Evolutionary conservation across 2,329 filamentous ascomycete species (phyloP), one percentile per base, ranked within the genome.

Genomic region (Kalaharituber pfeilii): DNA sequence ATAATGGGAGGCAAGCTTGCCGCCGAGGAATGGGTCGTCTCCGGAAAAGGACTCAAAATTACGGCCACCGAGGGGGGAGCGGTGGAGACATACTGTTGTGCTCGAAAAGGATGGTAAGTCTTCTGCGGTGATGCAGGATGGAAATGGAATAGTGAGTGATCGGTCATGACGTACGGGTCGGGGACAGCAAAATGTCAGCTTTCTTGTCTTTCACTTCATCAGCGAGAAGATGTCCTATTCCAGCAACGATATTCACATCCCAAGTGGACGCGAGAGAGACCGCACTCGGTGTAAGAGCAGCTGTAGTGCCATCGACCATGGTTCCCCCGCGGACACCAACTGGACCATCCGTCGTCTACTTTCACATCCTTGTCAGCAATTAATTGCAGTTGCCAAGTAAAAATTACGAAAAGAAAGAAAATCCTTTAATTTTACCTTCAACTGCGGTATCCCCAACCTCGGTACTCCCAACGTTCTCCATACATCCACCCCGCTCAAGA

Each of bases 31-130:
- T 11, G 76, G 76, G 60, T 79, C 77, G 62, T 79, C 62, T 53
- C 62, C 64, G 44, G 74, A 69, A 50, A 78, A 70, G 7, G 75
- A 78, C 66, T 79, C 76, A 59, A 79, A 79, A 33, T 76, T 76
- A 51, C 76, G 72, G 8, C 77, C 76, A 24, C 76, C 76, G 2
- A 79, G 70, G 0, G 72, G 72, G 11, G 69, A 70, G 4, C 72
- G 68, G 39, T 73, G 71, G 33, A 73, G 52, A 49, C 62, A 64
- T 49, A 64, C 61, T 63, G 26, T 47, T n/a, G n/a, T n/a, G n/a
- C n/a, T n/a, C n/a, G n/a, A n/a, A n/a, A n/a, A n/a, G n/a, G n/a
- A n/a, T n/a, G n/a, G n/a, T n/a, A n/a, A n/a, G n/a, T n/a, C n/a
- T n/a, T n/a, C n/a, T n/a, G n/a, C 24, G 18, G n/a, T 30, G 5